Conservation (phyloP, 1,284 basidiomycete species). For the Ustilago nuda region DNA sequence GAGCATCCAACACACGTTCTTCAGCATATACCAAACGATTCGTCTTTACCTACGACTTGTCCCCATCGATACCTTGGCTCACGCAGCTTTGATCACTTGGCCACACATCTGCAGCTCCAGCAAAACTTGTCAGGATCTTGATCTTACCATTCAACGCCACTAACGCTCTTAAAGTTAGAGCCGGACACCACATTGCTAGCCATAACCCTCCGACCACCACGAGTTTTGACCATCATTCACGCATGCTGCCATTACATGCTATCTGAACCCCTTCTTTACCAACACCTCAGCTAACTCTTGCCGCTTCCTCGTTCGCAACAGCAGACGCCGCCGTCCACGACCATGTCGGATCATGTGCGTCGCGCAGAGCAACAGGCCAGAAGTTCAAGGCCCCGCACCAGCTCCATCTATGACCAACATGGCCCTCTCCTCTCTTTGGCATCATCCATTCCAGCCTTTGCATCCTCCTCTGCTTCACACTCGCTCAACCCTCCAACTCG, state of each 20-base stretch:
- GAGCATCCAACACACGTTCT: neutral
- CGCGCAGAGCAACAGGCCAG: constrained; percentile 20
- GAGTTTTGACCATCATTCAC: neutral
- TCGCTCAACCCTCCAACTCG: constrained; percentile 15
- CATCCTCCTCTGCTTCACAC: constrained; percentile 12
- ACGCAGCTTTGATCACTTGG: neutral
- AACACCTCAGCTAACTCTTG: neutral
- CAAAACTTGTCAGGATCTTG: no score
- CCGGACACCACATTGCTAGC: no score
- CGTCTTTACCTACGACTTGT: neutral
- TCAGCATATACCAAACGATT: constrained; percentile 6
- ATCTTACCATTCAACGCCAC: no score
- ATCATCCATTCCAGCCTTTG: constrained; percentile 15
- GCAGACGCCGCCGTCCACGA: neutral
- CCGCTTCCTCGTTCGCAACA: neutral
- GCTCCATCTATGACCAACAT: constrained; percentile 32
- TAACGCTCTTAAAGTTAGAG: no score
- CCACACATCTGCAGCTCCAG: neutral
- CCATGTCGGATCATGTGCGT: constrained; percentile 36
- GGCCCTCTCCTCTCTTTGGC: constrained; percentile 19
- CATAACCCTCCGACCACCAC: no score
- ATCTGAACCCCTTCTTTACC: neutral
- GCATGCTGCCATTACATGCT: constrained; percentile 13
- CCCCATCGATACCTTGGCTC: neutral
- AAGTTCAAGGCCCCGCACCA: constrained; percentile 21